phyloP scores from a whole-genome alignment of 208 protist species.

The Acanthamoeba sp. region DNA sequence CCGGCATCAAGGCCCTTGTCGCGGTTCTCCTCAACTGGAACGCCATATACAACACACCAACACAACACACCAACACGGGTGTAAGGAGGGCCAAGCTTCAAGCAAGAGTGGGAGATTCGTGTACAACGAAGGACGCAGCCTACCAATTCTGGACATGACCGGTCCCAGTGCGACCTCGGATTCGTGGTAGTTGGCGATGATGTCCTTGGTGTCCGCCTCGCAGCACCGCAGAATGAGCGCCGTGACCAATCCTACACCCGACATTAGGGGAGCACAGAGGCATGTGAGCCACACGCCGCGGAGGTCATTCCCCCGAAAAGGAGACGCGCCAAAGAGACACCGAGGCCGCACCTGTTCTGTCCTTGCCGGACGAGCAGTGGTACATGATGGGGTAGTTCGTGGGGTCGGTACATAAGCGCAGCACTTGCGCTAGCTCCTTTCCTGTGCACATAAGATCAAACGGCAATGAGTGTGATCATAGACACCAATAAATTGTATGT shows the following conservation, averaged over 20 bases:
- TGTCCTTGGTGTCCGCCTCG: slow-evolving; percentile 55
- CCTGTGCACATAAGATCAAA: background rate
- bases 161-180: slow-evolving; percentile 29
- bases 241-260: slow-evolving; percentile 59
- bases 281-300: background rate
- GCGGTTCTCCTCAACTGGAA: slow-evolving; percentile 28
- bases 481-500: too few species aligned
- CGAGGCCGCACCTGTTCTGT: background rate
- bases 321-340: background rate
- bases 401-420: slow-evolving; percentile 55
- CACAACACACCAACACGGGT: background rate
- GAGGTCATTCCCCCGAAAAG: background rate
- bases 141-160: slow-evolving; percentile 47
- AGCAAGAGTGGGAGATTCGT: too few species aligned
- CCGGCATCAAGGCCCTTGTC: slow-evolving; percentile 36
- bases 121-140: background rate
- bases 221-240: slow-evolving; percentile 50
- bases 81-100: too few species aligned
- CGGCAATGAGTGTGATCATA: too few species aligned
- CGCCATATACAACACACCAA: background rate
- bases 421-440: slow-evolving; percentile 64
- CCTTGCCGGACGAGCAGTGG: slow-evolving; percentile 74
- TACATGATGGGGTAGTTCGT: slow-evolving; percentile 71
- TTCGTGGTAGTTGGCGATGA: slow-evolving; percentile 59
- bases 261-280: too few species aligned